phyloP scores from a whole-genome alignment of 331 rosid genomes.

The Rhamnella rubrinervis region DNA sequence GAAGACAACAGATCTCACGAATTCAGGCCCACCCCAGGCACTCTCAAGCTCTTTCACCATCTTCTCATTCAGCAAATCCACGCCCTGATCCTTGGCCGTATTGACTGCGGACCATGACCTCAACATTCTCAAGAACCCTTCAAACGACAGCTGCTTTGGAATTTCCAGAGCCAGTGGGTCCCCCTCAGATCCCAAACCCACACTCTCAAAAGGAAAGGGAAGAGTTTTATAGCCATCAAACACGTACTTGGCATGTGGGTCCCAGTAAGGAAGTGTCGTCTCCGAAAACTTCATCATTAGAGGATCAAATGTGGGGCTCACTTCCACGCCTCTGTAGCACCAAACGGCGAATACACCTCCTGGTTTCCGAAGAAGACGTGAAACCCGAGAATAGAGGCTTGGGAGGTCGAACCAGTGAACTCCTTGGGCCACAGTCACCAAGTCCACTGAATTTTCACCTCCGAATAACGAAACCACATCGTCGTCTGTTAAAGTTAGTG shows the following conservation, averaged over 20 bases:
- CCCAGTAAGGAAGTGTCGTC: background rate
- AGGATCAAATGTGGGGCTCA: conserved; percentile 12
- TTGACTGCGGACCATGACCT: conserved; percentile 16
- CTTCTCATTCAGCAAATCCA: conserved; percentile 17
- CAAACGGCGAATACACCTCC: conserved; percentile 31
- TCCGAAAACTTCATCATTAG: background rate
- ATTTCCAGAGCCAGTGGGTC: conserved; percentile 15
- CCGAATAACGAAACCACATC: conserved; percentile 21
- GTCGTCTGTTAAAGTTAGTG: conserved; percentile 5
- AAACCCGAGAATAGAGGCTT: conserved; percentile 17
- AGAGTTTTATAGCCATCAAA: conserved; percentile 17
- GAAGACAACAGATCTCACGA: conserved; percentile 10
- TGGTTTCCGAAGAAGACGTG: conserved; percentile 23
- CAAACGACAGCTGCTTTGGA: conserved; percentile 8
- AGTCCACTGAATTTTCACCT: conserved; percentile 29
- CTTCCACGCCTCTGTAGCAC: conserved; percentile 8
- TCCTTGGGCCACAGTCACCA: conserved; percentile 27
- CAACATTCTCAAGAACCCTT: conserved; percentile 2
- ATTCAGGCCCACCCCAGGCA: conserved; percentile 26
- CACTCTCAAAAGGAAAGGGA: conserved; percentile 33
- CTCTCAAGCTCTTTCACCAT: conserved; percentile 12
- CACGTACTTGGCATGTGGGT: background rate
- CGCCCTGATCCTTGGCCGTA: conserved; percentile 21
- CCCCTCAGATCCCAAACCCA: conserved; percentile 29
- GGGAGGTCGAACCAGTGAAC: conserved; percentile 39